These are phyloP conservation scores for Peterozyma toletana DNA, from an alignment of 805 yeast species.

Conservation along the genomic window DNA sequence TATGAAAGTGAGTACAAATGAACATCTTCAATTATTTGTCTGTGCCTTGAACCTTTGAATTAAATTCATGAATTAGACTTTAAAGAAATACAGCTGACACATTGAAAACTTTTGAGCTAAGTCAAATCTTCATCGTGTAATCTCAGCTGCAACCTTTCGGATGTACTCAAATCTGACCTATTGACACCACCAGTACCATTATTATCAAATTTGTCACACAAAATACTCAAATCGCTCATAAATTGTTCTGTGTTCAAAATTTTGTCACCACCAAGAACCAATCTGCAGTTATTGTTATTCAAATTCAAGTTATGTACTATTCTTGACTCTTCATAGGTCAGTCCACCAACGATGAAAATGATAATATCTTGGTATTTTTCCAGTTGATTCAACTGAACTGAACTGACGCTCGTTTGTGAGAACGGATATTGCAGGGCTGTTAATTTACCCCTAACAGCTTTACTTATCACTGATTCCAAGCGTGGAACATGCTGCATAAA, in stretches of 20 bases:
- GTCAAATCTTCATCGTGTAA: neutral
- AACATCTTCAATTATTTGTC: no score
- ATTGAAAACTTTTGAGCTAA: no score
- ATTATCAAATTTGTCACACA: constrained; percentile 9
- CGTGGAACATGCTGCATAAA: constrained; percentile 91
- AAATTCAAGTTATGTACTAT: constrained; percentile 65
- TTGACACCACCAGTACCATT: constrained; percentile 7
- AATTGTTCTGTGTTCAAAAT: constrained; percentile 39
- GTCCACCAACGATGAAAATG: constrained; percentile 78
- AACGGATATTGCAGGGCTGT: constrained; percentile 33
- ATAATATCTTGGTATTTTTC: constrained; percentile 58
- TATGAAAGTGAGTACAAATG: no score
- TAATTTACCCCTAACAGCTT: constrained; percentile 33
- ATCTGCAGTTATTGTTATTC: constrained; percentile 48
- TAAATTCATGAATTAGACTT: no score
- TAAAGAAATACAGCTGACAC: no score
- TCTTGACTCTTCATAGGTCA: constrained; percentile 88
- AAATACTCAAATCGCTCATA: constrained; percentile 18
- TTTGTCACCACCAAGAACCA: constrained; percentile 79
- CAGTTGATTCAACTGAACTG: constrained; percentile 16
- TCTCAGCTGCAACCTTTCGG: neutral
- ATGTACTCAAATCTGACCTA: neutral
- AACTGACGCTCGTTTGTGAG: constrained; percentile 25
- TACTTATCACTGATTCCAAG: constrained; percentile 39
- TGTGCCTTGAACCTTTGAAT: no score